phyloP scores from a whole-genome alignment of 1,139 yeast species.

The Geotrichum cucujoidarum region DNA sequence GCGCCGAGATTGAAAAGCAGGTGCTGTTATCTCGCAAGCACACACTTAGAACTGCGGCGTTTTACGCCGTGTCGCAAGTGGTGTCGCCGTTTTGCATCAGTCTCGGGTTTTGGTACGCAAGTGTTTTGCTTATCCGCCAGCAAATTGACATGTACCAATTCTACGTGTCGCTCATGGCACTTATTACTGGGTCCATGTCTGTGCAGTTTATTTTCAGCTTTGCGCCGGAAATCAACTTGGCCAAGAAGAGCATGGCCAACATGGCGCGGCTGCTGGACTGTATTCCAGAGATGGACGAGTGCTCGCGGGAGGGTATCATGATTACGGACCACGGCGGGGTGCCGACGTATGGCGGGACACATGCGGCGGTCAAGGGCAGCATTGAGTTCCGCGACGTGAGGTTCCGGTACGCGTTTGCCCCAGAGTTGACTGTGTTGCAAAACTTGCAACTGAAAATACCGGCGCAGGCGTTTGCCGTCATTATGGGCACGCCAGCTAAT shows the following conservation, averaged over 20 bases:
- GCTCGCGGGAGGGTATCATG: constrained; percentile 51
- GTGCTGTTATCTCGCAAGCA: constrained; percentile 30
- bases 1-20: constrained; percentile 31
- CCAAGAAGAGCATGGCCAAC: constrained; percentile 61
- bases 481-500: constrained; percentile 86
- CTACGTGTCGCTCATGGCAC: constrained; percentile 41
- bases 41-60: constrained; percentile 31
- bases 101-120: constrained; percentile 40
- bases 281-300: constrained; percentile 52
- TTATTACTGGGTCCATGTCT: constrained; percentile 79
- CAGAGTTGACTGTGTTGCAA: constrained; percentile 62
- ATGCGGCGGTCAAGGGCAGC: constrained; percentile 44
- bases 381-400: constrained; percentile 59
- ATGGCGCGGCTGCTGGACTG: constrained; percentile 69
- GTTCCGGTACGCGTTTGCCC: constrained; percentile 82
- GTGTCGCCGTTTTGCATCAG: constrained; percentile 39
- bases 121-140: constrained; percentile 32
- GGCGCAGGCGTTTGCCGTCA: constrained; percentile 80
- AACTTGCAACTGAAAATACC: constrained; percentile 60
- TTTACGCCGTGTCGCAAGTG: constrained; percentile 37
- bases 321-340: constrained; percentile 20
- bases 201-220: constrained; percentile 85
- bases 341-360: constrained; percentile 14
- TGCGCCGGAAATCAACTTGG: constrained; percentile 62
- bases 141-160: constrained; percentile 32